These are phyloP conservation scores for Dipodascus geniculatus DNA, from an alignment of 805 yeast species.

Conservation along the genomic window DNA sequence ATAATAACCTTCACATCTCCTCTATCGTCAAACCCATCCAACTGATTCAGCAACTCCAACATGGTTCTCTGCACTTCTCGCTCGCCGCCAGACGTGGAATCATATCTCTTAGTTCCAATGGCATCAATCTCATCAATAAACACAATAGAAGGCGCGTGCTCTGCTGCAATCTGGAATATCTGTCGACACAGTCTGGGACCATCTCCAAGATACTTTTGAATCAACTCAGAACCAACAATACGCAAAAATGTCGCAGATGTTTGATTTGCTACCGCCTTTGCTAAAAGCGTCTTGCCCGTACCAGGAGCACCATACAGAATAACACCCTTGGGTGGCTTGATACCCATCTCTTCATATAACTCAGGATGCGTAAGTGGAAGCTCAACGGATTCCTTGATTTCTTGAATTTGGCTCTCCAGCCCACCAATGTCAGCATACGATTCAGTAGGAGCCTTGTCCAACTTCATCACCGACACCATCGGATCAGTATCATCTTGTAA, in stretches of 20 bases:
- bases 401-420: conserved; percentile 89
- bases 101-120: conserved; percentile 96
- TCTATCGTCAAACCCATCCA: conserved; percentile 94
- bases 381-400: conserved; percentile 94
- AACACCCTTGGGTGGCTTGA: conserved; percentile 97
- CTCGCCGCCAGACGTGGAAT: conserved; percentile 85
- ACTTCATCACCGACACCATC: conserved; percentile 93
- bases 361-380: conserved; percentile 94
- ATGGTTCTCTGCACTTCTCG: conserved; percentile 95
- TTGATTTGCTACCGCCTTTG: conserved; percentile 97
- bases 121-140: conserved; percentile 98
- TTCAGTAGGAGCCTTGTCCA: conserved; percentile 95
- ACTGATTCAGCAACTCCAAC: conserved; percentile 89
- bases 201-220: conserved; percentile 94
- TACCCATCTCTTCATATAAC: conserved; percentile 96
- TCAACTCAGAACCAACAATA: conserved; percentile 93
- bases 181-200: conserved; percentile 94
- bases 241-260: conserved; percentile 93
- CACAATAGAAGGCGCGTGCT: conserved; percentile 95
- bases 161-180: conserved; percentile 91
- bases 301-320: conserved; percentile 97
- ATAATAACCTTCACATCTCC: conserved; percentile 95
- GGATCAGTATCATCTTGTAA: conserved; percentile 97
- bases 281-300: conserved; percentile 90
- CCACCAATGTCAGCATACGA: conserved; percentile 97